Evolutionary conservation across 345 rosid genomes (phyloP), one percentile per base, ranked within the genome.

Genomic region (Eucalyptus sideroxylon): DNA sequence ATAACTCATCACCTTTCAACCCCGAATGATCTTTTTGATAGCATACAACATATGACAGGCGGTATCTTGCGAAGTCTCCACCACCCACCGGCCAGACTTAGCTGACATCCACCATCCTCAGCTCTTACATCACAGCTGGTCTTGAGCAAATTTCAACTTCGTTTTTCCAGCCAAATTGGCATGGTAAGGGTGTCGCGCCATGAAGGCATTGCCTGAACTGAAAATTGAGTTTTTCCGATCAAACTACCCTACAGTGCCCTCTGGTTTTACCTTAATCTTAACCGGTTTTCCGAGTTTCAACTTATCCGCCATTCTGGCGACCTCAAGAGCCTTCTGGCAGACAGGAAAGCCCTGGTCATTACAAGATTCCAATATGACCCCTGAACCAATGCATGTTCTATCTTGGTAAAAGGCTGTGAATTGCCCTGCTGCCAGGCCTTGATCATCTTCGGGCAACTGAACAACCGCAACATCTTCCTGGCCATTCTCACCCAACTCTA

Each of bases 371-470:
- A 96, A 90, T 44, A 98, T 96, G 42, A 97, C 94, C 40, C 99
- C 99, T 77, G 98, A 97, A 40, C 97, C 97, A 26, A 96, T 91
- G 88, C 99, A 98, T 62, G 89, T 92, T 56, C 93, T 94, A 91
- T 94, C 96, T 88, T 91, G 88, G 88, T 98, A 97, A 92, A 98
- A 95, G 10, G 98, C 99, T 90, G 97, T 93, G 92, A 97, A 98
- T 89, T 95, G 98, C 92, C 99, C 99, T 14, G 99, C 97, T 51
- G 98, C 99, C 42, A 98, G 93, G 87, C 98, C 99, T 91, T 95
- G 99, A 91, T 97, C 99, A 82, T 98, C 99, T 92, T 95, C 93
- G 3, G 94, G 92, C 60, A 96, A 89, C 72, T 90, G 95, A 91
- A 95, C 97, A n/a, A 92, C 92, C 6, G 94, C 98, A 59, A 94